Percentiles rank a stretch among this genome's conserved stretches.
Conservation (phyloP, 2,329 filamentous ascomycete species). For the Alternaria triticimaculans region DNA sequence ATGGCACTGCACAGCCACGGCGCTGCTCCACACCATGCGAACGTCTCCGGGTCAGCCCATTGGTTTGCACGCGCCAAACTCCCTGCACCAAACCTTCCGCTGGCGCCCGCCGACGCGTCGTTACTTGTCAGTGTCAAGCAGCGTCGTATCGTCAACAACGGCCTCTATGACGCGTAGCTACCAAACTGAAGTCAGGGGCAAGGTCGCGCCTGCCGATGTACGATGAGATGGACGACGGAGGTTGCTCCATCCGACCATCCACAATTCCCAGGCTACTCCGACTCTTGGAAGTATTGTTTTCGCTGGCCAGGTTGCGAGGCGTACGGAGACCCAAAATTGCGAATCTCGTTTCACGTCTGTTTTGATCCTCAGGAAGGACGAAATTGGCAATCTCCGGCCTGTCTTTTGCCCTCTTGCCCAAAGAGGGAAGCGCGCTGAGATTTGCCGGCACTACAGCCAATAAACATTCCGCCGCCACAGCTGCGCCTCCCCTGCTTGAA, state of each 20-base stretch:
- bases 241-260: not conserved
- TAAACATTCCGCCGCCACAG: constrained; percentile 7
- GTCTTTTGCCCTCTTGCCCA: not conserved
- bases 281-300: constrained; percentile 6
- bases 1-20: constrained; percentile 11
- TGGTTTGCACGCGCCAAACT: constrained; percentile 1
- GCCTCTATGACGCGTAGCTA: constrained; percentile 3
- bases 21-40: constrained; percentile 4
- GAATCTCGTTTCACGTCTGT: constrained; percentile 20
- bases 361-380: constrained; percentile 9
- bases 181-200: constrained; percentile 1
- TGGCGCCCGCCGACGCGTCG: constrained; percentile 6
- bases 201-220: not conserved
- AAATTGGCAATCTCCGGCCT: constrained; percentile 22
- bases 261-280: not conserved
- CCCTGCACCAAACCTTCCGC: constrained; percentile 7
- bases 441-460: constrained; percentile 8
- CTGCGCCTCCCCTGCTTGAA: constrained; percentile 14
- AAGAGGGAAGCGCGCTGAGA: constrained; percentile 6
- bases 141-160: not conserved
- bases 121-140: constrained; percentile 11
- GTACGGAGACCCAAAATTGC: constrained; percentile 14
- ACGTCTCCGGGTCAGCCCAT: constrained; percentile 3
- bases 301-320: constrained; percentile 10
- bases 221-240: not conserved